phyloP scores from a whole-genome alignment of 1,284 basidiomycete species.

The Trichosporon coremiiforme region DNA sequence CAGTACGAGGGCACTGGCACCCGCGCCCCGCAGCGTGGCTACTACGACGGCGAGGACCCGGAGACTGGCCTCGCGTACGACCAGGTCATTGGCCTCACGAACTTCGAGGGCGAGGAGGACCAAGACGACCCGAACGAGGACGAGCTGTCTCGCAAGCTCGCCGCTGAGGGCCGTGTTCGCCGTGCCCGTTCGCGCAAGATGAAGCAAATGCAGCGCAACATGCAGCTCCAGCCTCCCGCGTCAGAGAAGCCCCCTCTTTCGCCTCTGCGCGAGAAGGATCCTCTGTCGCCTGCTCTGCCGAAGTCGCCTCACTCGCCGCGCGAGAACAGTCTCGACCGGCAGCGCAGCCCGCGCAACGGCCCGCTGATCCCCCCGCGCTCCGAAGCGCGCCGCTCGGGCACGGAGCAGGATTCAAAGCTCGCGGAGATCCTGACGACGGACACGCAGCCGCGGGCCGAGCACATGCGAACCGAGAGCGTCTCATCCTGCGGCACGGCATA shows the following conservation, averaged over 20 bases:
- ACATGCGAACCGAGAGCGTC: neutral
- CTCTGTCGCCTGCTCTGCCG: neutral
- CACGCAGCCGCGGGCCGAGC: neutral
- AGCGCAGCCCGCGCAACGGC: conserved; percentile 6
- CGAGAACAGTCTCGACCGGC: conserved; percentile 3
- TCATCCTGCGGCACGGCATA: neutral
- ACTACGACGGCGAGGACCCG: conserved; percentile 24
- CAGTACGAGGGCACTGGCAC: conserved; percentile 15
- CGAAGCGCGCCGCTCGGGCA: neutral
- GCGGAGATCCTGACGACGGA: conserved; percentile 13
- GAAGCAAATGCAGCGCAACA: conserved; percentile 5
- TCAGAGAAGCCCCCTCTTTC: conserved; percentile 7
- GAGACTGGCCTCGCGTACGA: conserved; percentile 17
- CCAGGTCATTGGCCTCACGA: conserved; percentile 65
- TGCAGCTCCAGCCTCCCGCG: neutral
- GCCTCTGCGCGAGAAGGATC: conserved; percentile 3
- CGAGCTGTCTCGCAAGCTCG: conserved; percentile 64
- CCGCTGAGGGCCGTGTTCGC: conserved; percentile 68
- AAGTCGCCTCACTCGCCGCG: neutral
- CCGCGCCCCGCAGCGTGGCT: conserved; percentile 13
- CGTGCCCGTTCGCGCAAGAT: conserved; percentile 61
- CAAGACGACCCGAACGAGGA: conserved; percentile 69
- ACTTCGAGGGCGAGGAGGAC: conserved; percentile 80
- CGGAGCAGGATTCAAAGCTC: neutral
- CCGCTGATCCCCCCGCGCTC: neutral